Evolutionary conservation across 2,329 filamentous ascomycete genomes (phyloP).

Genomic region (Epicoccum sorghinum): DNA sequence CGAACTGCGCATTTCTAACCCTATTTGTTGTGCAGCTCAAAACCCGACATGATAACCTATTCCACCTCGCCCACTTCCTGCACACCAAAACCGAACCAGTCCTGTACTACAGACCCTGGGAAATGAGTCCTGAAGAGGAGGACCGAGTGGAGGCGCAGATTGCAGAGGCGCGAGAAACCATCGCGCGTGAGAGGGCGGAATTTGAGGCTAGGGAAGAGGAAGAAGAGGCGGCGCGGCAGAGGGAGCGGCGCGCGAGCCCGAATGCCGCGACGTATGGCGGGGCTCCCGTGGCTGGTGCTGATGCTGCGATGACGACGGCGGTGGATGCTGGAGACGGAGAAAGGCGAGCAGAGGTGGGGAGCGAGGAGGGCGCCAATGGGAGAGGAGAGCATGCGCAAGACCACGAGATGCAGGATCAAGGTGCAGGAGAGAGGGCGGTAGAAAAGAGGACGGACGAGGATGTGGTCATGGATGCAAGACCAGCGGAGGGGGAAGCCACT

Average conservation of each 20-base stretch:
- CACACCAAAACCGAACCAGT: constrained; percentile 73
- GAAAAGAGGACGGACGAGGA: not conserved
- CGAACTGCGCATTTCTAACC: no score
- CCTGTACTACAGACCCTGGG: constrained; percentile 86
- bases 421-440: constrained; percentile 26
- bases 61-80: constrained; percentile 74
- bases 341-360: not conserved
- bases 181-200: constrained; percentile 69
- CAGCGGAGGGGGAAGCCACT: constrained; percentile 31
- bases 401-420: constrained; percentile 33
- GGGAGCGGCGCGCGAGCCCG: constrained; percentile 21
- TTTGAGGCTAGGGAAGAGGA: constrained; percentile 58
- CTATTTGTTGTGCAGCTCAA: constrained; percentile 64
- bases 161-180: constrained; percentile 65
- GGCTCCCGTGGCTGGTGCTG: constrained; percentile 1
- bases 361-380: constrained; percentile 33
- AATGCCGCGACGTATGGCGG: constrained; percentile 20
- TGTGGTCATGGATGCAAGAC: constrained; percentile 2
- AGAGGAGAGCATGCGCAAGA: constrained; percentile 26
- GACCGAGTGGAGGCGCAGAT: constrained; percentile 73
- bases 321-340: no score
- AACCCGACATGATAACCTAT: constrained; percentile 73
- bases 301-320: no score
- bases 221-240: constrained; percentile 23
- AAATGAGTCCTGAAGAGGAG: constrained; percentile 72